These are phyloP conservation scores for Talaromyces pinophilus DNA, from an alignment of 2,329 filamentous ascomycete genomes.

Conservation along the genomic window DNA sequence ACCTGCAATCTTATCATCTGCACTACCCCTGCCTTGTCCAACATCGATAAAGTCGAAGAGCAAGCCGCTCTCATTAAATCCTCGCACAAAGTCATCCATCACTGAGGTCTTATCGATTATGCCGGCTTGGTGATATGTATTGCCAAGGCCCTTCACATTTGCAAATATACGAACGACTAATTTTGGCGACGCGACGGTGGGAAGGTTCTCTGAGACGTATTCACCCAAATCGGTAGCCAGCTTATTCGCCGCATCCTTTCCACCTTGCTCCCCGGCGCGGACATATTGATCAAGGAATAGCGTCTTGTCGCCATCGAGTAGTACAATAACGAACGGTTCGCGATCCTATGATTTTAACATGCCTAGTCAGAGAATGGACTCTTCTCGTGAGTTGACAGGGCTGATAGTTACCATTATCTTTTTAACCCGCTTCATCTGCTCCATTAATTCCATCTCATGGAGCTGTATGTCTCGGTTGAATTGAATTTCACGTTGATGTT, in stretches of 20 bases:
- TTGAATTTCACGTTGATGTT: slow-evolving; percentile 50
- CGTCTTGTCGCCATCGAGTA: slow-evolving; percentile 59
- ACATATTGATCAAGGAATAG: slow-evolving; percentile 57
- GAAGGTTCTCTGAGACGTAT: slow-evolving; percentile 46
- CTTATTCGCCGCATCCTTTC: slow-evolving; percentile 54
- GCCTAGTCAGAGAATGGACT: slow-evolving; percentile 5
- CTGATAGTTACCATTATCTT: slow-evolving; percentile 45
- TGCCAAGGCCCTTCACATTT: slow-evolving; percentile 54
- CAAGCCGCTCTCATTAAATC: slow-evolving; percentile 55
- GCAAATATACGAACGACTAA: slow-evolving; percentile 57
- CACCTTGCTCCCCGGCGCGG: slow-evolving; percentile 54
- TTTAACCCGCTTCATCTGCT: slow-evolving; percentile 48
- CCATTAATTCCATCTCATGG: slow-evolving; percentile 50
- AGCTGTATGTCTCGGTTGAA: slow-evolving; percentile 52
- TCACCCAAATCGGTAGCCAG: slow-evolving; percentile 48
- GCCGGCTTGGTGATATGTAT: slow-evolving; percentile 51
- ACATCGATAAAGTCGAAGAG: slow-evolving; percentile 56
- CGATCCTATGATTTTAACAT: slow-evolving; percentile 42
- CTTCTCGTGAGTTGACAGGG: neutral
- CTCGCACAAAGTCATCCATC: slow-evolving; percentile 56
- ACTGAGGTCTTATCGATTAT: slow-evolving; percentile 44
- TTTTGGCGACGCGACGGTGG: slow-evolving; percentile 48
- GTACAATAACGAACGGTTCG: slow-evolving; percentile 56
- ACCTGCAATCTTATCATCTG: slow-evolving; percentile 53
- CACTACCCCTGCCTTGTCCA: slow-evolving; percentile 47